These are phyloP conservation scores for Dinochytrium kinnereticum DNA, from an alignment of 371 early-diverging fungal species.

Conservation along the genomic window DNA sequence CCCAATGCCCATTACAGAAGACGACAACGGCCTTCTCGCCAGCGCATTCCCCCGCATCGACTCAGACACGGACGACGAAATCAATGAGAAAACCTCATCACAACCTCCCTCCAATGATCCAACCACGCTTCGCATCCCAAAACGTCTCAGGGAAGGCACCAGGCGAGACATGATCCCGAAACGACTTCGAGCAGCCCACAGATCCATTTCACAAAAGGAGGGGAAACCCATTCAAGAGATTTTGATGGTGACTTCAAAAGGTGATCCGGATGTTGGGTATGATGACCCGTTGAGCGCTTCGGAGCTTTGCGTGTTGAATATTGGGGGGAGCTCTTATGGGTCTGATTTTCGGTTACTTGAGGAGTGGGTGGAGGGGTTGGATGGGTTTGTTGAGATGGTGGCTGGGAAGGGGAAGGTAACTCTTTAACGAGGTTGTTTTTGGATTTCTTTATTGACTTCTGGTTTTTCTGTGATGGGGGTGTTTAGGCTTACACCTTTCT, in stretches of 20 bases:
- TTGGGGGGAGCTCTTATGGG: conserved; percentile 5
- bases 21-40: neutral
- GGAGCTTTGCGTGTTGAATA: neutral
- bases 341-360: neutral
- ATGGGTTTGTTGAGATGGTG: neutral
- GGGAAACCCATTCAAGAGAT: neutral
- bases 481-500: conserved; percentile 3
- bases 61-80: neutral
- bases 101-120: too few relatives aligned
- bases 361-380: conserved; percentile 11
- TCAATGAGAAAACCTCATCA: too few relatives aligned
- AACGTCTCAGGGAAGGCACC: neutral
- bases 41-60: neutral
- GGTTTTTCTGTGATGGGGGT: too few relatives aligned
- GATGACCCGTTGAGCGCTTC: neutral
- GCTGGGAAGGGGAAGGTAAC: conserved; percentile 9
- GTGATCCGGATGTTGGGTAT: neutral
- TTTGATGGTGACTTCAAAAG: neutral
- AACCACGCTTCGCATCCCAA: neutral
- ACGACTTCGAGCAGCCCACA: neutral
- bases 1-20: neutral
- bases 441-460: too few relatives aligned
- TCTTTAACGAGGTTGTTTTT: neutral
- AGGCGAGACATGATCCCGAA: neutral
- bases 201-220: neutral